A percentile compares a stretch with the other conserved stretches of the same genome.
These are phyloP conservation scores for Cryptococcus floricola DNA, from an alignment of 1,284 basidiomycete genomes.

Conservation along the genomic window DNA sequence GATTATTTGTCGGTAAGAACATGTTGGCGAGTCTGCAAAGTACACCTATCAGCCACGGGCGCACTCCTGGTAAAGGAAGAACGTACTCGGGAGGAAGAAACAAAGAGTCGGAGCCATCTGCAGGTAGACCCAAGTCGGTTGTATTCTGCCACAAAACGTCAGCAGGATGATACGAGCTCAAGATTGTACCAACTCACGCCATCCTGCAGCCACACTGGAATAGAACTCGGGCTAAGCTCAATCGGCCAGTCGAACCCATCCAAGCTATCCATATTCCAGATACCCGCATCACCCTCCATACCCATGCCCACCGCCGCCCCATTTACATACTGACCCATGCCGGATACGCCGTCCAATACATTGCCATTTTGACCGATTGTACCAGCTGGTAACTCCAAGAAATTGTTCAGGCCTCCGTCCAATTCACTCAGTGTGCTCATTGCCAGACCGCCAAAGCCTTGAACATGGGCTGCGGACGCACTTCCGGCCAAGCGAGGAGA, in stretches of 20 bases:
- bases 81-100: constrained; percentile 60
- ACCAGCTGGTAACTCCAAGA: constrained; percentile 29
- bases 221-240: constrained; percentile 51
- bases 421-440: constrained; percentile 14
- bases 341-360: constrained; percentile 7
- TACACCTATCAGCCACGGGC: background rate
- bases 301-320: constrained; percentile 13
- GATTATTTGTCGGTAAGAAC: constrained; percentile 41
- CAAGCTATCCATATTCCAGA: constrained; percentile 64
- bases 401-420: constrained; percentile 37
- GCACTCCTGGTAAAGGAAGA: background rate
- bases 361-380: constrained; percentile 12
- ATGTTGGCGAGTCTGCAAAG: constrained; percentile 43
- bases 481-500: constrained; percentile 52
- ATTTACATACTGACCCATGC: background rate
- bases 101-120: constrained; percentile 81
- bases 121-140: constrained; percentile 79
- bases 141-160: constrained; percentile 57
- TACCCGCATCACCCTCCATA: constrained; percentile 21
- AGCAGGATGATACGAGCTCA: constrained; percentile 8
- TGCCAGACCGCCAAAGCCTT: constrained; percentile 6
- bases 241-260: constrained; percentile 68
- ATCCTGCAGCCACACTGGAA: constrained; percentile 53
- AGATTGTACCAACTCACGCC: constrained; percentile 56
- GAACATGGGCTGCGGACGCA: background rate